These are phyloP conservation scores for Fusarium agapanthi DNA, from an alignment of 2,329 filamentous ascomycete genomes.

Conservation along the genomic window DNA sequence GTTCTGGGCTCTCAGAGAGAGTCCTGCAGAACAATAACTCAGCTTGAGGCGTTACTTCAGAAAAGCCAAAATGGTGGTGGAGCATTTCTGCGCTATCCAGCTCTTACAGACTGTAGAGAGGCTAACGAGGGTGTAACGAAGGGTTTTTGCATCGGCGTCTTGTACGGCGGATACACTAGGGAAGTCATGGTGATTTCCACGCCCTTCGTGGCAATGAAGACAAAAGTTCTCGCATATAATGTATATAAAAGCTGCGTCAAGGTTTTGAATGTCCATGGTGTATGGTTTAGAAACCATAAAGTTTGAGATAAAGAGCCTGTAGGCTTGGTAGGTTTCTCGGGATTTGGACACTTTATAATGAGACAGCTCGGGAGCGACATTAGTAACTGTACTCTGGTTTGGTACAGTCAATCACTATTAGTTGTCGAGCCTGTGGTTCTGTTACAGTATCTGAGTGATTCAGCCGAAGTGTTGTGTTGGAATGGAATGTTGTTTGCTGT, in stretches of 20 bases:
- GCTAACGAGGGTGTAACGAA: neutral
- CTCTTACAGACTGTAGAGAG: neutral
- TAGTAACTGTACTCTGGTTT: neutral
- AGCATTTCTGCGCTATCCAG: conserved; percentile 10
- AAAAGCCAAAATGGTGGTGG: conserved; percentile 6
- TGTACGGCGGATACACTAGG: no score
- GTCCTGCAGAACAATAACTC: neutral
- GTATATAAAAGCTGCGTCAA: neutral
- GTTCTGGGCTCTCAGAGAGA: neutral
- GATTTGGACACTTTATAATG: neutral
- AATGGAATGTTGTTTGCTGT: neutral
- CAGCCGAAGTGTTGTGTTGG: neutral
- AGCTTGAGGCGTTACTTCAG: rapidly evolving
- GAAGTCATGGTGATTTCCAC: neutral
- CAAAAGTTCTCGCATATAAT: neutral
- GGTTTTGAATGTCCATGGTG: neutral
- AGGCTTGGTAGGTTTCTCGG: neutral
- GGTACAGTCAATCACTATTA: neutral
- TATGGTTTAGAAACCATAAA: rapidly evolving
- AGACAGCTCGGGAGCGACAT: no score
- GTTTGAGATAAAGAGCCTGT: neutral
- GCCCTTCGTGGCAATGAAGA: neutral
- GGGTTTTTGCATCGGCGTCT: neutral
- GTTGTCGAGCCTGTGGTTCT: neutral
- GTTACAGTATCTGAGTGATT: neutral